These are phyloP conservation scores for Leucogyrophana mollusca DNA, from an alignment of 768 basidiomycete genomes.

Conservation along the genomic window DNA sequence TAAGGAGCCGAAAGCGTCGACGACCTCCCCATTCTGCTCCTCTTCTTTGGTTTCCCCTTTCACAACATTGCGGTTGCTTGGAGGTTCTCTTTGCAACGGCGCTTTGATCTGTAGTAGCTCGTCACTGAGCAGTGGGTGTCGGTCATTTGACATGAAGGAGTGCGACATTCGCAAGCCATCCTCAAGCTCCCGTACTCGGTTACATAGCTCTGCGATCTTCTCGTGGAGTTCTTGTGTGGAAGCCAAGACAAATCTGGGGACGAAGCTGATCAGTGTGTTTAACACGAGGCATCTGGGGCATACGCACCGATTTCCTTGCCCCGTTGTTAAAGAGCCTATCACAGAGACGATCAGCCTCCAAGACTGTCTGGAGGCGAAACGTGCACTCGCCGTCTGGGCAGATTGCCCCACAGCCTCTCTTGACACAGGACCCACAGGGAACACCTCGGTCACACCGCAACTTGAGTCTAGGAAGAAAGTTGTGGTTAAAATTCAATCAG, in stretches of 20 bases:
- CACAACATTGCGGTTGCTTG: slow-evolving; percentile 36
- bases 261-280: slow-evolving; percentile 1
- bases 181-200: slow-evolving; percentile 74
- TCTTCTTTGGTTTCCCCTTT: slow-evolving; percentile 53
- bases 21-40: slow-evolving; percentile 61
- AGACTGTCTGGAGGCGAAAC: slow-evolving; percentile 9
- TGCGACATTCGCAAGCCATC: slow-evolving; percentile 66
- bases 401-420: slow-evolving; percentile 77
- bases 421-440: slow-evolving; percentile 79
- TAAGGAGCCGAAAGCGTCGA: slow-evolving; percentile 81
- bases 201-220: slow-evolving; percentile 73
- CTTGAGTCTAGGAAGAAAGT: slow-evolving; percentile 20
- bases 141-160: slow-evolving; percentile 52
- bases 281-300: neutral
- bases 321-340: slow-evolving; percentile 75
- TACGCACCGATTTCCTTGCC: slow-evolving; percentile 72
- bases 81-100: slow-evolving; percentile 68
- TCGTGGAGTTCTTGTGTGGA: slow-evolving; percentile 81
- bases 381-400: slow-evolving; percentile 68
- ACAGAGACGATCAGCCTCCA: slow-evolving; percentile 16
- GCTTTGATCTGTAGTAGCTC: slow-evolving; percentile 76
- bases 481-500: neutral
- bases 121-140: slow-evolving; percentile 67
- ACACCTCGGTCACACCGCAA: slow-evolving; percentile 66
- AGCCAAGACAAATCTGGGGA: slow-evolving; percentile 68